Evolutionary conservation across 345 rosid genomes (phyloP).

Genomic region (Rhodamnia argentea): DNA sequence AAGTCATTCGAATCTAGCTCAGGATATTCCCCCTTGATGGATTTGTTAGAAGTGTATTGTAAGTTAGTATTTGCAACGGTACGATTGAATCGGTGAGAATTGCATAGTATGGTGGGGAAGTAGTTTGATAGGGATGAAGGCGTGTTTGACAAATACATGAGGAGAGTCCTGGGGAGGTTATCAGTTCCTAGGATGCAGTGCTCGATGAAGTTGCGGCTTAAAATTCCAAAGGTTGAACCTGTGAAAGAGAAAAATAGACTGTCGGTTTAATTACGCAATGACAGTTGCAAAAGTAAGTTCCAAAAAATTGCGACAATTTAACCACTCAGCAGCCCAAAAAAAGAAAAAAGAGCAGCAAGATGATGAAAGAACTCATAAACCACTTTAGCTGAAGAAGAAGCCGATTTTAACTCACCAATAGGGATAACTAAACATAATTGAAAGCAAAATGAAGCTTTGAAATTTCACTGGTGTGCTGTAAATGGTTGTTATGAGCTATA

Average conservation of each 20-base stretch:
- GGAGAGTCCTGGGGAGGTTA: constrained; percentile 83
- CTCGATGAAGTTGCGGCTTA: constrained; percentile 66
- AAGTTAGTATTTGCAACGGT: constrained; percentile 69
- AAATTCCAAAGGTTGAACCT: constrained; percentile 71
- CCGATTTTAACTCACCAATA: not conserved
- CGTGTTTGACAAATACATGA: constrained; percentile 87
- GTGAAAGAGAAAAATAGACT: constrained; percentile 6
- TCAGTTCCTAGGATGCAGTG: constrained; percentile 75
- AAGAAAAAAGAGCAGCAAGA: not conserved
- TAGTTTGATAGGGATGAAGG: constrained; percentile 63
- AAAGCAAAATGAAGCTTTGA: not conserved
- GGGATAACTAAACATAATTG: not conserved
- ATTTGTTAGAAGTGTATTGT: constrained; percentile 38
- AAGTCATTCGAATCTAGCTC: constrained; percentile 49
- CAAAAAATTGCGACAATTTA: not conserved
- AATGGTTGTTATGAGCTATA: not conserved
- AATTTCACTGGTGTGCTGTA: not conserved
- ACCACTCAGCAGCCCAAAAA: not conserved
- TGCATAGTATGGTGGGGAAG: constrained; percentile 77
- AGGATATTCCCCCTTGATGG: constrained; percentile 24
- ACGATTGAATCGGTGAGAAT: constrained; percentile 45
- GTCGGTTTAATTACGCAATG: not conserved
- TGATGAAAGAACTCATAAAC: not conserved
- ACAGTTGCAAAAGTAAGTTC: not conserved
- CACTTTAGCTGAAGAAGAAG: not conserved